Base-by-base conservation (phyloP, 306 rosid genomes). In the Psophocarpus tetragonolobus region DNA sequence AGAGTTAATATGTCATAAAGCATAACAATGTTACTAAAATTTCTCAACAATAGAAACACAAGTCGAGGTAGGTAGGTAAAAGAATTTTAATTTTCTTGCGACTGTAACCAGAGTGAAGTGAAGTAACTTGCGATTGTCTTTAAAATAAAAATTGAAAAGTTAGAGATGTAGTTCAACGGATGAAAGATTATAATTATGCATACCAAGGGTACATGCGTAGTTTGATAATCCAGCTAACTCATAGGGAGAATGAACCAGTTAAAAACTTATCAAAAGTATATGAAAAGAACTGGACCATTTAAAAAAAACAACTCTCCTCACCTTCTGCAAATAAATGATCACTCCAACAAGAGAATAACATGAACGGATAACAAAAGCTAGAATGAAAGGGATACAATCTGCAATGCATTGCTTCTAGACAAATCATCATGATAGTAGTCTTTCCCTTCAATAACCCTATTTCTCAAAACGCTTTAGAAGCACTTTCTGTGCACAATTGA, bases 401-500 rank as follows among this genome's bases (percentile, higher is more conserved):
- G 80, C 83, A 74, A 61, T 71, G 82, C 44, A 15, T 60, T 60
- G 24, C 71, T 79, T 84, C 83, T 67, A 15, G 45, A 73, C 58
- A 83, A 80, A 76, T 45, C 73, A 82, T 44, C 56, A 85, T 62
- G 47, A 67, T 74, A 78, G 67, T 36, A 76, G 81, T 65, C 67
- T 81, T 75, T 65, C 82, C 78, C 81, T 78, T 81, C 80, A 74
- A 82, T 60, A 80, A 74, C 73, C 84, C 88, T 82, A 74, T 63
- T 71, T 77, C 75, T 74, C 77, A 27, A 44, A 35, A 53, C 83
- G 75, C 4, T 54, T 78, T 91, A 95, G 90, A 94, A 94, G 97
- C 98, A 95, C 81, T 95, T 95, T 92, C 98, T 87, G 73, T 95
- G 97, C 72, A 95, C 98, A 73, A 95, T 95, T 39, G 98, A 95